These are phyloP conservation scores for Debaryomycetaceae sp. DNA, from an alignment of 1,139 yeast species.

Conservation along the genomic window DNA sequence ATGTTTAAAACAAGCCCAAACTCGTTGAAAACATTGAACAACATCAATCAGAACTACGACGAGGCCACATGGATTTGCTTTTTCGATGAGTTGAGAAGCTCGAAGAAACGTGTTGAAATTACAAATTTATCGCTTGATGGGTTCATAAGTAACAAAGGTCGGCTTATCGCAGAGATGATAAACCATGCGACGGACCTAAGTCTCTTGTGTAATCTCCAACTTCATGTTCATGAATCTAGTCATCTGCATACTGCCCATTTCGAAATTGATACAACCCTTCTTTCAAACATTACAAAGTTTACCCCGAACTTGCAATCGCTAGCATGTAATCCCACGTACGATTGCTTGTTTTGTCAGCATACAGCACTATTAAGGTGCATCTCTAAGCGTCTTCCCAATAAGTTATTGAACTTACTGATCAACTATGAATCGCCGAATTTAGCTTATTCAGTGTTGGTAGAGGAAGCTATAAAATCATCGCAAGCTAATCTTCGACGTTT, in stretches of 20 bases:
- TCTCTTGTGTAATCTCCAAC: constrained; percentile 10
- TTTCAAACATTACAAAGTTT: constrained; percentile 10
- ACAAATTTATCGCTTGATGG: constrained; percentile 16
- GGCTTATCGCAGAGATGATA: constrained; percentile 6
- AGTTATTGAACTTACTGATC: constrained; percentile 12
- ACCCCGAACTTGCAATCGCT: constrained; percentile 13
- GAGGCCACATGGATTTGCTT: constrained; percentile 15
- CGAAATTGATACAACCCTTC: constrained; percentile 8
- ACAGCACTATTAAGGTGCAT: constrained; percentile 8
- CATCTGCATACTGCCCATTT: constrained; percentile 13
- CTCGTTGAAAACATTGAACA: constrained; percentile 3
- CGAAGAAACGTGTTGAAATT: constrained; percentile 7
- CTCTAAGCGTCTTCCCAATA: constrained; percentile 7
- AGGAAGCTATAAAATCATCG: constrained; percentile 5
- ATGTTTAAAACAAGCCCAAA: constrained; percentile 2
- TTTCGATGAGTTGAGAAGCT: constrained; percentile 9
- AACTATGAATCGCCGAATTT: constrained; percentile 13
- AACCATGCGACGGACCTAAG: constrained; percentile 7
- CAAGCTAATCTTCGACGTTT: constrained; percentile 12
- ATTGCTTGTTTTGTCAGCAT: constrained; percentile 18
- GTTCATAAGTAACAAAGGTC: constrained; percentile 11
- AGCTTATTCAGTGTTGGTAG: constrained; percentile 9
- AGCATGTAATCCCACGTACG: constrained; percentile 14
- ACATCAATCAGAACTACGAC: constrained; percentile 1
- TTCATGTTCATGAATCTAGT: constrained; percentile 13